A percentile compares a stretch with the other conserved stretches of the same genome.
phyloP scores from a whole-genome alignment of 1,284 basidiomycete genomes.

The Moniliophthora roreri region DNA sequence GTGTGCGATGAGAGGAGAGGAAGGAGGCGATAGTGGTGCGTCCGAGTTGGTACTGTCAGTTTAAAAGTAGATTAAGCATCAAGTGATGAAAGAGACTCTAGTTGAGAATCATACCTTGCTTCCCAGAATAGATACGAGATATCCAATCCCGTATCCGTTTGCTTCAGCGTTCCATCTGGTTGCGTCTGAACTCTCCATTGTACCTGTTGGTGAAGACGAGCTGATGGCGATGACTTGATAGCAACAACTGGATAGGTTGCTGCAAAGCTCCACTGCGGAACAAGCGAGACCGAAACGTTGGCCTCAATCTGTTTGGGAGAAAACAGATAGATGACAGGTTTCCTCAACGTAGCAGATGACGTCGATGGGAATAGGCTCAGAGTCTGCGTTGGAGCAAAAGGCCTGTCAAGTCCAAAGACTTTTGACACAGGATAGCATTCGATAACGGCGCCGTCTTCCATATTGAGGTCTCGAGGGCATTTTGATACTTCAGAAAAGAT shows the following conservation, averaged over 20 bases:
- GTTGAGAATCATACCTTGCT: too few relatives aligned
- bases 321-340: constrained; percentile 34
- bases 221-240: neutral
- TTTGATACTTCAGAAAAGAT: too few relatives aligned
- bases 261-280: constrained; percentile 30
- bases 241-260: constrained; percentile 30
- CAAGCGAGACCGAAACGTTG: constrained; percentile 25
- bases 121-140: constrained; percentile 2
- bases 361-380: too few relatives aligned
- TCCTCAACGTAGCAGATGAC: too few relatives aligned
- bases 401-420: neutral
- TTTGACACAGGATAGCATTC: neutral
- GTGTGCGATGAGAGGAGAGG: constrained; percentile 4
- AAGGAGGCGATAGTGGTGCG: constrained; percentile 9
- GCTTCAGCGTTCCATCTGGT: neutral
- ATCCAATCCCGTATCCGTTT: neutral
- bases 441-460: neutral
- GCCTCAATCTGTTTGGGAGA: constrained; percentile 24
- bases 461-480: neutral
- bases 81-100: neutral
- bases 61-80: neutral
- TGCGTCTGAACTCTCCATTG: neutral
- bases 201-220: constrained; percentile 3
- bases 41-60: constrained; percentile 3
- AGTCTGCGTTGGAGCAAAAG: neutral